Evolutionary conservation across 2,329 filamentous ascomycete species (phyloP).

Genomic region (Sarocladium strictum): DNA sequence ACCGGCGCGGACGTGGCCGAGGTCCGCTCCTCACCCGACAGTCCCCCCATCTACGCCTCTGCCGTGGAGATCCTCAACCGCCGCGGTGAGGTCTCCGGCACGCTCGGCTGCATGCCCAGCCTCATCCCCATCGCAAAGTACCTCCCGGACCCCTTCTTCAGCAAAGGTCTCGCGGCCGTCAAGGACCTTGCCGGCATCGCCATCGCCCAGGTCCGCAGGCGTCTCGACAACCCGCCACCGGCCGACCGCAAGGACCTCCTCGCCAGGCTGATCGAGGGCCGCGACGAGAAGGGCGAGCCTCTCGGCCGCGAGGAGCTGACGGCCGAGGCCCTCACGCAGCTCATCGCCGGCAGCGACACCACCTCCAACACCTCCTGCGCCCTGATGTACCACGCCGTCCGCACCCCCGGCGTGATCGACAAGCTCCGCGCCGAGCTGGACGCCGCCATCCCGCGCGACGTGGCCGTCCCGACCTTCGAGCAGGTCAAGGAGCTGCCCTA

Average conservation of each 20-base stretch:
- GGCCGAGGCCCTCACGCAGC: slow-evolving; percentile 81
- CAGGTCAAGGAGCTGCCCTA: slow-evolving; percentile 72
- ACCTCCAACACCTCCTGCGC: slow-evolving; percentile 79
- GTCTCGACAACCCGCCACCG: slow-evolving; percentile 63
- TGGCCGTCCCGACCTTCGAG: slow-evolving; percentile 63
- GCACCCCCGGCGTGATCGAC: slow-evolving; percentile 62
- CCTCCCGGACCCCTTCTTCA: slow-evolving; percentile 78
- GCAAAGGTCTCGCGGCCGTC: slow-evolving; percentile 66
- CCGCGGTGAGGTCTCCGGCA: slow-evolving; percentile 77
- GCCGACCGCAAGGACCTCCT: slow-evolving; percentile 73
- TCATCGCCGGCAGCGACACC: slow-evolving; percentile 75
- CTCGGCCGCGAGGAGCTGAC: slow-evolving; percentile 76
- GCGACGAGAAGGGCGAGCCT: slow-evolving; percentile 70
- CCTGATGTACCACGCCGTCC: slow-evolving; percentile 68
- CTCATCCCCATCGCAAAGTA: slow-evolving; percentile 77
- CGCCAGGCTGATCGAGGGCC: slow-evolving; percentile 76
- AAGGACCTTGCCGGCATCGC: slow-evolving; percentile 82
- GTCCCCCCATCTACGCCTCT: slow-evolving; percentile 61
- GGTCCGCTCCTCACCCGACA: slow-evolving; percentile 55
- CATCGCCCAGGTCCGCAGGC: slow-evolving; percentile 69
- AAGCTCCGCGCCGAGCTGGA: slow-evolving; percentile 77
- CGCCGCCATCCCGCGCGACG: slow-evolving; percentile 51
- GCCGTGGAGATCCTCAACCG: slow-evolving; percentile 87
- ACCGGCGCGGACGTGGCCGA: slow-evolving; percentile 73
- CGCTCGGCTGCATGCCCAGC: slow-evolving; percentile 66